A percentile compares a stretch with the other conserved stretches of the same genome.
Evolutionary conservation across 1,139 yeast genomes (phyloP).

Genomic region (Arxiozyma heterogenica): DNA sequence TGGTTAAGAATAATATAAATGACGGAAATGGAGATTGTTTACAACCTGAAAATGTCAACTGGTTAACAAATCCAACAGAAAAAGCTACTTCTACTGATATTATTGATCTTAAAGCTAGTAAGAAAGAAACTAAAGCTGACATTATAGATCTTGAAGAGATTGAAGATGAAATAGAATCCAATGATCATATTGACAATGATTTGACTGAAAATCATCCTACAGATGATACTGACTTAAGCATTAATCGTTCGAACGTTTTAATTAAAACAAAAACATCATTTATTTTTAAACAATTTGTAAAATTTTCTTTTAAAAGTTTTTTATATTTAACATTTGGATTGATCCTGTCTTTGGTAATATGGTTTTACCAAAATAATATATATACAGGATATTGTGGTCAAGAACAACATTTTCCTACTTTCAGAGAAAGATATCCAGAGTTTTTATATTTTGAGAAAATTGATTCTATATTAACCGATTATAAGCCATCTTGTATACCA

Average conservation of each 20-base stretch:
- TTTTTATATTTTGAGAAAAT: conserved; percentile 11
- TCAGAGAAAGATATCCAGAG: conserved; percentile 14
- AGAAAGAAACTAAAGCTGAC: not conserved
- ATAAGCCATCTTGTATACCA: conserved; percentile 56
- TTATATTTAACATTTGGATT: conserved; percentile 9
- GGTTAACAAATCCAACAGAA: not conserved
- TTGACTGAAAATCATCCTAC: not conserved
- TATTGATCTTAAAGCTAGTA: not conserved
- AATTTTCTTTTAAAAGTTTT: conserved; percentile 2
- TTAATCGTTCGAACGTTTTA: not conserved
- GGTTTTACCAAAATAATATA: conserved; percentile 56
- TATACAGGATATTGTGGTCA: conserved; percentile 62
- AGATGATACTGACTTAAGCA: not conserved
- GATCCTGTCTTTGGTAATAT: conserved; percentile 34
- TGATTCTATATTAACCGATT: conserved; percentile 13
- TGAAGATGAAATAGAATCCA: conserved; percentile 2
- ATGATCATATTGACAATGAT: not conserved
- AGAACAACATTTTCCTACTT: conserved; percentile 34
- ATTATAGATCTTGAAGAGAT: conserved; percentile 10
- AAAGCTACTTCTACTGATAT: not conserved
- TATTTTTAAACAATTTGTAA: not conserved
- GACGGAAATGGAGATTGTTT: not conserved
- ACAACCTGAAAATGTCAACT: not conserved
- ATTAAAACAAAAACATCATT: not conserved
- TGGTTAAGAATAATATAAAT: not conserved